Base-by-base conservation (phyloP, 371 early-diverging fungal species). In the Rhizopus sp. region DNA sequence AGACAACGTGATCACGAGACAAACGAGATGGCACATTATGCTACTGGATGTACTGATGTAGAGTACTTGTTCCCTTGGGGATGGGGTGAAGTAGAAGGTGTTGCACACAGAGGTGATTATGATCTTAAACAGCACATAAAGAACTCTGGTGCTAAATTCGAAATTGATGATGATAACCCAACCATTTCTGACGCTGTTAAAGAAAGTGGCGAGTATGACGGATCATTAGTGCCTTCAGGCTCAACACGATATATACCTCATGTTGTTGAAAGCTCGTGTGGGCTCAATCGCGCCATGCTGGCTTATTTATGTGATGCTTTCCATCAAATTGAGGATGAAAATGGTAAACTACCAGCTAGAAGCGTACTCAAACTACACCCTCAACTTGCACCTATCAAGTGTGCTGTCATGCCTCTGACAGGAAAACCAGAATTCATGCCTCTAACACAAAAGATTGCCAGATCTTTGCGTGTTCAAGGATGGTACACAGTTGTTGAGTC, bases 81-180 rank as follows among this genome's bases (percentile, higher is more conserved):
- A 0, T 89, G 89, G 88, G 88, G 88, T 2, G 88, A 87, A 56
- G 72, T 89, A 3, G 87, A 87, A 53, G 88, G 89, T 9, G 84
- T 87, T 7, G 88, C 87, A 6, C 75, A 89, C 52, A 75, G 89
- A 10, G 82, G 85, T n/a, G 74, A 85, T 42, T 87, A 77, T 66
- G 88, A 87, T 63, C 48, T 89, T 46, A 67, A 69, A 16, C 81
- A 82, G 50, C 89, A 89, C 53, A 72, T 76, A n/a, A 73, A 80
- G 38, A 72, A 83, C 2, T 76, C 81, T 7, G 70, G 73, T n/a
- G 80, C 75, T n/a, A 69, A 73, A 40, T 77, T 80, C 62, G 66
- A 75, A 60, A 62, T 72, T 2, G 47, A 64, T 8, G 72, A 75
- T 8, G 70, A 74, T 10, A 49, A 61, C 7, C 55, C 59, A 4